Percentiles rank a stretch among this genome's conserved stretches.
These are phyloP conservation scores for Claviceps purpurea DNA, from an alignment of 2,329 filamentous ascomycete species.

Conservation along the genomic window DNA sequence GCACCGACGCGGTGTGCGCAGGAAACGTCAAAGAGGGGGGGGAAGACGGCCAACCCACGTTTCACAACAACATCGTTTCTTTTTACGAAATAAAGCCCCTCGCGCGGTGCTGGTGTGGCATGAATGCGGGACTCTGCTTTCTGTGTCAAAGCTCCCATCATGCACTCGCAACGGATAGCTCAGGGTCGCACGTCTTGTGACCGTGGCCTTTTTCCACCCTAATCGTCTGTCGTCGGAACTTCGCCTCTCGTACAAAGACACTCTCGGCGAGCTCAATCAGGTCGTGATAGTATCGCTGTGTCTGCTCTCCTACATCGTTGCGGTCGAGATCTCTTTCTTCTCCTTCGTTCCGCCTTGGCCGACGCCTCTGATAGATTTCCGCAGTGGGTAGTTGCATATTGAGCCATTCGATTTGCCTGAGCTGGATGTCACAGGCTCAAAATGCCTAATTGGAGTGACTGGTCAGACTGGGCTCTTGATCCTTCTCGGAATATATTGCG, in stretches of 20 bases:
- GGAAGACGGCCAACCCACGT: conserved; percentile 4
- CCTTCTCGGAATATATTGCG: conserved; percentile 9
- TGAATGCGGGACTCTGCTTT: not conserved
- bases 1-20: conserved; percentile 3
- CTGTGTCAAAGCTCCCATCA: not conserved
- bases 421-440: not conserved
- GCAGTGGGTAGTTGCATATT: conserved; percentile 5
- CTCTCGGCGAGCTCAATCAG: conserved; percentile 3
- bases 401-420: not conserved
- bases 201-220: conserved; percentile 1
- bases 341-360: not conserved
- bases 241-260: conserved; percentile 7
- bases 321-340: not conserved
- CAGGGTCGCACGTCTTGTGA: not conserved
- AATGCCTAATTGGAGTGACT: conserved; percentile 12
- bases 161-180: not conserved
- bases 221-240: conserved; percentile 3
- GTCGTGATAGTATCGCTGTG: not conserved
- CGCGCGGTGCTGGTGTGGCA: not conserved
- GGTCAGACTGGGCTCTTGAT: conserved; percentile 16
- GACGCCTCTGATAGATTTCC: not conserved
- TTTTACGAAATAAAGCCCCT: not conserved
- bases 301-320: not conserved
- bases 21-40: conserved; percentile 6
- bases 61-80: conserved; percentile 2